Evolutionary conservation across 2,329 filamentous ascomycete genomes (phyloP), one percentile per base, ranked within the genome.

Genomic region (Diatrype stigma): DNA sequence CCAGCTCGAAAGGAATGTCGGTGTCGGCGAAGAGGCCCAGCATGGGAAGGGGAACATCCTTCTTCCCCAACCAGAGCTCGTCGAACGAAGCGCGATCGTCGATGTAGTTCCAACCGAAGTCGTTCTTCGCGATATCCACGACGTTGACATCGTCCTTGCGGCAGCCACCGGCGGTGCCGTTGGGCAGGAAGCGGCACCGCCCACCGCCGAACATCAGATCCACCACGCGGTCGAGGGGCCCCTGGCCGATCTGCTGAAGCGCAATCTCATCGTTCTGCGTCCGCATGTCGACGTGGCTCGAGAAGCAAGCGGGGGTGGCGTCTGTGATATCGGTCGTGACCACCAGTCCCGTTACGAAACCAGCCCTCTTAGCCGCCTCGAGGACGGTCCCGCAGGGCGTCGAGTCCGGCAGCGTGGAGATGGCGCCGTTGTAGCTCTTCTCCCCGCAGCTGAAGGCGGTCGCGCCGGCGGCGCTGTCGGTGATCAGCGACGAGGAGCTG

Each of bases 361-460:
- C 94, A 8, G 89, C 88, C 60, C 84, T 82, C 73, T 96, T 96
- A 35, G 94, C 94, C 3, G 94, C 94, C 73, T 99, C 94, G 48
- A 99, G 81, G 3, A 86, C 90, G 17, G 92, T 96, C 7, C 93
- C 94, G 68, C 94, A 99, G 4, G 94, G 90, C 28, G 84, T 83
- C 59, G 88, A 84, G 69, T 95, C 86, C 0, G 92, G 92, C 16
- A 95, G 77, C 49, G 96, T 87, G 10, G 90, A 89, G 60, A 99
- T 97, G 59, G 94, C 94, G 45, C 91, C 91, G 65, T 99, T 99
- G 75, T 99, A 99, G 68, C 87, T 96, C 81, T 99, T 99, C 65
- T 79, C 73, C 19, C 84, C 93, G 64, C 94, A 99, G 2, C 90
- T 91, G 69, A 99, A 99, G 1, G 94, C 94, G 0, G 94, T 99